Conservation (phyloP, 192 early-diverging fungal species). For the Allomyces macrogynus region DNA sequence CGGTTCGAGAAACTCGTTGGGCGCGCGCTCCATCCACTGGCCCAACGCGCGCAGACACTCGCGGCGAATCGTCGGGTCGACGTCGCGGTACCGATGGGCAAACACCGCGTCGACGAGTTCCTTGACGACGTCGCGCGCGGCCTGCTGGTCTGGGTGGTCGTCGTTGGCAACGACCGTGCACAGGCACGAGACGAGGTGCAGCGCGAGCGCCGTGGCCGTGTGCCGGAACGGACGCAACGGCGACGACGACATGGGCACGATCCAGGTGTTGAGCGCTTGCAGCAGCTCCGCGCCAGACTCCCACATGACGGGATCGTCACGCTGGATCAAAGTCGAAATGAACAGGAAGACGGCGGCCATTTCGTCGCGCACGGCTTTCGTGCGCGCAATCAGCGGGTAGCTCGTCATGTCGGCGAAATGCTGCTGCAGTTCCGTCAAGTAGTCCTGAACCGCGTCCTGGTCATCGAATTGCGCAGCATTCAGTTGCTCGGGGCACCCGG, state of each 20-base stretch:
- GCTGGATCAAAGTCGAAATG: conserved; percentile 27
- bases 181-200: conserved; percentile 43
- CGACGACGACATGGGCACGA: conserved; percentile 47
- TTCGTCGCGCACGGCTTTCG: conserved; percentile 38
- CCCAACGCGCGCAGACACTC: conserved; percentile 72
- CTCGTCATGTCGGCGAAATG: background rate
- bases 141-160: background rate
- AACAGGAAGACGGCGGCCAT: conserved; percentile 54
- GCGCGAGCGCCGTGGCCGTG: conserved; percentile 51
- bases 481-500: conserved; percentile 32
- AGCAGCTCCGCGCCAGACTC: conserved; percentile 23
- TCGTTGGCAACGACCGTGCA: conserved; percentile 11
- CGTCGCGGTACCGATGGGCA: conserved; percentile 74
- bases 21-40: conserved; percentile 48
- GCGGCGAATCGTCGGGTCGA: conserved; percentile 55
- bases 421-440: conserved; percentile 33
- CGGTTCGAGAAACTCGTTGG: conserved; percentile 49
- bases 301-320: conserved; percentile 38
- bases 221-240: conserved; percentile 77
- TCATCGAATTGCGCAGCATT: conserved; percentile 20
- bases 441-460: conserved; percentile 30
- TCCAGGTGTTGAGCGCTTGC: conserved; percentile 40
- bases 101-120: conserved; percentile 49
- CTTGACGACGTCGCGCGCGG: conserved; percentile 25
- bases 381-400: conserved; percentile 5